These are phyloP conservation scores for Fusarium chaquense DNA, from an alignment of 2,329 filamentous ascomycete species.

Conservation along the genomic window DNA sequence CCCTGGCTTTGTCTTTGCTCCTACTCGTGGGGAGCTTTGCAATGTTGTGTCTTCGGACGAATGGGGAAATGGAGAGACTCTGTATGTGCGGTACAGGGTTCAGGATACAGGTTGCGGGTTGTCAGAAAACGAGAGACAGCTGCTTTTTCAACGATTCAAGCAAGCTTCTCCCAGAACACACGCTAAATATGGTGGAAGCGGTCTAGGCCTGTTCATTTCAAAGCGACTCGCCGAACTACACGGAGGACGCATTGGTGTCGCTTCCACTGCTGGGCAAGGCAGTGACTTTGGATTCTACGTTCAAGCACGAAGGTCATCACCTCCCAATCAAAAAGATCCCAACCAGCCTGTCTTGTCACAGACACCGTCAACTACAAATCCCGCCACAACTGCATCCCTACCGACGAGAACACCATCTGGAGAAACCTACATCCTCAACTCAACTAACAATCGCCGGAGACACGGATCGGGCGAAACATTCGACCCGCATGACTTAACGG, in stretches of 20 bases:
- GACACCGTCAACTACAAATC: background rate
- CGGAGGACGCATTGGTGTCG: slow-evolving; percentile 73
- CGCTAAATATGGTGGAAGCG: slow-evolving; percentile 73
- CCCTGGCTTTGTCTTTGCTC: slow-evolving; percentile 28
- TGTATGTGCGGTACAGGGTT: slow-evolving; percentile 65
- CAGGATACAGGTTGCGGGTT: slow-evolving; percentile 75
- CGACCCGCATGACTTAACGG: slow-evolving; percentile 56
- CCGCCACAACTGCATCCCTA: fast-evolving
- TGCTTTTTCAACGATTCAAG: slow-evolving; percentile 75
- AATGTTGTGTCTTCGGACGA: slow-evolving; percentile 43
- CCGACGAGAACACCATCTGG: background rate
- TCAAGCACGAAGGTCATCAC: slow-evolving; percentile 61
- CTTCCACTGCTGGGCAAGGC: slow-evolving; percentile 67
- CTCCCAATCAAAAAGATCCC: slow-evolving; percentile 32
- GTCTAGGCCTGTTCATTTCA: slow-evolving; percentile 73
- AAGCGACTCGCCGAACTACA: slow-evolving; percentile 73
- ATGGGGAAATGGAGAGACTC: slow-evolving; percentile 50
- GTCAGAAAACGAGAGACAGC: slow-evolving; percentile 70
- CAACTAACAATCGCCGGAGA: background rate
- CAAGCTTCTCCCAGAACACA: slow-evolving; percentile 66
- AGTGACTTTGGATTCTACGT: slow-evolving; percentile 74
- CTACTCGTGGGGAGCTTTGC: slow-evolving; percentile 10
- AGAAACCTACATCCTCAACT: background rate
- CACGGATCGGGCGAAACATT: background rate
- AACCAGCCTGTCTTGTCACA: slow-evolving; percentile 2